These are phyloP conservation scores for Hemerocallis citrina DNA, from an alignment of 106 monocot genomes.

Conservation along the genomic window DNA sequence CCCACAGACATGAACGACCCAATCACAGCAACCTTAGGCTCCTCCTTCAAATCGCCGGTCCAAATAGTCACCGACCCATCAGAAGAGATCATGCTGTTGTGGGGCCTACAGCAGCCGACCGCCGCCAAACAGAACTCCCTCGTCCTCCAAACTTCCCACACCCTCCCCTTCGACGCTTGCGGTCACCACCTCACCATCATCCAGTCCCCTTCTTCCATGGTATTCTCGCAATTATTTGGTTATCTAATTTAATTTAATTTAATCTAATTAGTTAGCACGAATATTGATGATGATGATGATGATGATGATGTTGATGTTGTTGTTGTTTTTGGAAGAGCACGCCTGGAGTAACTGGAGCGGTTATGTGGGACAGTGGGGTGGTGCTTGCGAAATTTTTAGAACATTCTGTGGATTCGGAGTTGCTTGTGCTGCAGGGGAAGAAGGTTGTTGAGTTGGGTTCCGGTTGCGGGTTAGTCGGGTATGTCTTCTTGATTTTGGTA, in stretches of 20 bases:
- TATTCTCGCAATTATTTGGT: background rate
- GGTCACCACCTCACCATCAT: constrained; percentile 63
- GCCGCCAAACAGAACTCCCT: constrained; percentile 54
- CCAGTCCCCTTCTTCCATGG: constrained; percentile 87
- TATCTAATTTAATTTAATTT: background rate
- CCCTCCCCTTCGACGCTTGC: constrained; percentile 67
- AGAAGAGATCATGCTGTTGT: constrained; percentile 72
- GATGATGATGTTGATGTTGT: no score
- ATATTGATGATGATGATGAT: no score
- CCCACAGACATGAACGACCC: no score
- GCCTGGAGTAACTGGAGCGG: constrained; percentile 90
- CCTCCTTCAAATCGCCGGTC: constrained; percentile 9
- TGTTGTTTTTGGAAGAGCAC: constrained; percentile 24
- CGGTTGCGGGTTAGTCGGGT: constrained; percentile 91
- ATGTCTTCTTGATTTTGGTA: background rate
- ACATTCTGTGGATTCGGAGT: constrained; percentile 62
- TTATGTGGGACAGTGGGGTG: constrained; percentile 95
- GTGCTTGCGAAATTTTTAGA: constrained; percentile 93
- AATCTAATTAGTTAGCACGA: background rate
- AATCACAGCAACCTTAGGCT: background rate
- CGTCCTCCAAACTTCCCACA: constrained; percentile 56
- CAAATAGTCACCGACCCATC: constrained; percentile 38
- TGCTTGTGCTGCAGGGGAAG: constrained; percentile 42
- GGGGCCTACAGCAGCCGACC: constrained; percentile 67
- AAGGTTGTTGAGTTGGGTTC: constrained; percentile 76